Evolutionary conservation across 2,329 filamentous ascomycete species (phyloP).

Genomic region (Xylariaceae sp.): DNA sequence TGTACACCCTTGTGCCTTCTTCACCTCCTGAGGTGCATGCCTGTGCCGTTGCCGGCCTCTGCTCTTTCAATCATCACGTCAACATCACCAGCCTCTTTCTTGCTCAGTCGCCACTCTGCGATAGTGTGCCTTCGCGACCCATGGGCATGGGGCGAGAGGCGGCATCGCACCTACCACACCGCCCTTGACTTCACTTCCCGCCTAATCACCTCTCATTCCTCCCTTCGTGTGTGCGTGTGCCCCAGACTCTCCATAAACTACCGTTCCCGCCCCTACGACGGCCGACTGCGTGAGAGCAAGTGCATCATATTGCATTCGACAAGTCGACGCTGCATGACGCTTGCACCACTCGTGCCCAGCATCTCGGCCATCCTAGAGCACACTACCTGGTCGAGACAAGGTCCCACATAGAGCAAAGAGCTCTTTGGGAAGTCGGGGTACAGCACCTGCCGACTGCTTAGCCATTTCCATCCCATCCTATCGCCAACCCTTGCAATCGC

Average conservation of each 20-base stretch:
- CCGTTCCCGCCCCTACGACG: slow-evolving; percentile 2
- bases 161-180: too few species aligned
- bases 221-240: not conserved
- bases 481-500: slow-evolving; percentile 11
- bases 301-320: slow-evolving; percentile 7
- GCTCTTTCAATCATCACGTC: not conserved
- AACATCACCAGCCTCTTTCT: not conserved
- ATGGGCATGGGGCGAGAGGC: too few species aligned
- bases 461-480: slow-evolving; percentile 13
- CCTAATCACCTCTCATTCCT: not conserved
- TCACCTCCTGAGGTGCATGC: too few species aligned
- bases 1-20: not conserved
- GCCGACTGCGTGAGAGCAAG: slow-evolving; percentile 5
- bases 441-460: slow-evolving; percentile 15
- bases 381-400: slow-evolving; percentile 12
- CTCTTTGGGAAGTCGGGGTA: slow-evolving; percentile 25
- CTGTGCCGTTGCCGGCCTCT: slow-evolving; percentile 3
- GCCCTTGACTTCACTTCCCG: too few species aligned
- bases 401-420: slow-evolving; percentile 21
- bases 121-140: not conserved
- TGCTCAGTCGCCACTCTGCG: not conserved
- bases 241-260: not conserved
- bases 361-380: slow-evolving; percentile 22
- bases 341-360: slow-evolving; percentile 17
- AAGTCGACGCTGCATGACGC: slow-evolving; percentile 16